Evolutionary conservation across 139 green algal genomes (phyloP).

Genomic region (Tetraselmis striata): DNA sequence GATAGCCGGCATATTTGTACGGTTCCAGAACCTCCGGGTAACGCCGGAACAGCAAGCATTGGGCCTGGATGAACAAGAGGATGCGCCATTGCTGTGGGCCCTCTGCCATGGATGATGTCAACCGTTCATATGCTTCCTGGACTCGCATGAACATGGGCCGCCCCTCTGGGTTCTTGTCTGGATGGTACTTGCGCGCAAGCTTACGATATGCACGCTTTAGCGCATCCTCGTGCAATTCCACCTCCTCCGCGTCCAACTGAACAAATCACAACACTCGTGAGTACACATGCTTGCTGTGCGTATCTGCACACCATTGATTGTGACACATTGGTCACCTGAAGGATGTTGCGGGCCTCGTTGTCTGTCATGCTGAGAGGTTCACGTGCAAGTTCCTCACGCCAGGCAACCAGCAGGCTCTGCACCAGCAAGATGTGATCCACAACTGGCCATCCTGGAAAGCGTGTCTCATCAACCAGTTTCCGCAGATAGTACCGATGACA

Average conservation of each 20-base stretch:
- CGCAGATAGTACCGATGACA: conserved; percentile 93
- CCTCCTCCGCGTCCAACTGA: conserved; percentile 9
- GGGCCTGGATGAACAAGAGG: conserved; percentile 66
- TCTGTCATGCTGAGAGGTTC: conserved; percentile 65
- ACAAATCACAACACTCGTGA: too few relatives aligned
- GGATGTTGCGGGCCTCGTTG: conserved; percentile 41
- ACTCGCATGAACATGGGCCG: conserved; percentile 72
- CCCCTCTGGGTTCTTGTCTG: conserved; percentile 89
- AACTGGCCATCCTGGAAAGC: conserved; percentile 73
- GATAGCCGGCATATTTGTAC: conserved; percentile 93
- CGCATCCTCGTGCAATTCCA: conserved; percentile 47
- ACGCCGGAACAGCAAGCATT: conserved; percentile 78
- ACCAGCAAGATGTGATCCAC: conserved; percentile 81
- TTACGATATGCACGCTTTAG: conserved; percentile 78
- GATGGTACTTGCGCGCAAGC: conserved; percentile 70
- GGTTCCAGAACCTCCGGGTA: conserved; percentile 64
- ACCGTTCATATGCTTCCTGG: conserved; percentile 82
- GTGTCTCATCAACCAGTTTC: conserved; percentile 73
- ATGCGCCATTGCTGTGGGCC: conserved; percentile 75
- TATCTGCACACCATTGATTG: too few relatives aligned
- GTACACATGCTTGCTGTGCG: too few relatives aligned
- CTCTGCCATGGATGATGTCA: conserved; percentile 55
- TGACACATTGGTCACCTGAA: too few relatives aligned
- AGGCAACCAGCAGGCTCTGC: conserved; percentile 80
- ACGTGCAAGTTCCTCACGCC: conserved; percentile 70